Evolutionary conservation across 1,139 yeast species (phyloP).

Genomic region (Sporopachydermia cereana): DNA sequence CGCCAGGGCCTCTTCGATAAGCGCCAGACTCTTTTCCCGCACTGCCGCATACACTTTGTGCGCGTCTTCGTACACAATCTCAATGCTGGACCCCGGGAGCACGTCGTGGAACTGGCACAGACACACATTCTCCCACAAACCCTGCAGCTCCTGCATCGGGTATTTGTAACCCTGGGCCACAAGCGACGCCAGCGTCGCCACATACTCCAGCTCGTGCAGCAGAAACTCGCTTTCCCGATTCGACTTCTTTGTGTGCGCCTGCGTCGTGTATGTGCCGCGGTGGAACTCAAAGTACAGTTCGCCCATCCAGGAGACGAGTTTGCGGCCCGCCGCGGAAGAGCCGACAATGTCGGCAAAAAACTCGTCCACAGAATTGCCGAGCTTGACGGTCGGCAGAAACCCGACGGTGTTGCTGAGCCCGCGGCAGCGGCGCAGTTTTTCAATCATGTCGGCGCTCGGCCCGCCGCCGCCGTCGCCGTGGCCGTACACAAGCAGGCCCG

Average conservation of each 20-base stretch:
- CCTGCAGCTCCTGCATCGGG: conserved; percentile 56
- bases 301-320: conserved; percentile 81
- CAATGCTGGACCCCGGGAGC: conserved; percentile 91
- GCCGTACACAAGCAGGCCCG: conserved; percentile 76
- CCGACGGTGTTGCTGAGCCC: conserved; percentile 78
- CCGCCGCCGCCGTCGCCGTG: conserved; percentile 99
- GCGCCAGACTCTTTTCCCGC: conserved; percentile 37
- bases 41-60: conserved; percentile 60
- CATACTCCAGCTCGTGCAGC: conserved; percentile 74
- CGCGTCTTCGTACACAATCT: conserved; percentile 93
- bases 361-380: conserved; percentile 68
- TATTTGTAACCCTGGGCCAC: conserved; percentile 38
- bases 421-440: conserved; percentile 80
- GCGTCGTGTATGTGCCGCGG: conserved; percentile 93
- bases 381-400: conserved; percentile 63
- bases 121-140: conserved; percentile 78
- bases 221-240: conserved; percentile 71
- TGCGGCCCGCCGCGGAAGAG: conserved; percentile 51
- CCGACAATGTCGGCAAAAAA: conserved; percentile 60
- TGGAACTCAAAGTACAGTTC: conserved; percentile 92
- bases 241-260: conserved; percentile 70
- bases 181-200: conserved; percentile 63
- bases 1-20: conserved; percentile 41
- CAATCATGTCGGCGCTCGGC: conserved; percentile 87
- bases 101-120: conserved; percentile 96